phyloP scores from a whole-genome alignment of 495 filamentous ascomycete genomes.

The Penicillium subrubescens region DNA sequence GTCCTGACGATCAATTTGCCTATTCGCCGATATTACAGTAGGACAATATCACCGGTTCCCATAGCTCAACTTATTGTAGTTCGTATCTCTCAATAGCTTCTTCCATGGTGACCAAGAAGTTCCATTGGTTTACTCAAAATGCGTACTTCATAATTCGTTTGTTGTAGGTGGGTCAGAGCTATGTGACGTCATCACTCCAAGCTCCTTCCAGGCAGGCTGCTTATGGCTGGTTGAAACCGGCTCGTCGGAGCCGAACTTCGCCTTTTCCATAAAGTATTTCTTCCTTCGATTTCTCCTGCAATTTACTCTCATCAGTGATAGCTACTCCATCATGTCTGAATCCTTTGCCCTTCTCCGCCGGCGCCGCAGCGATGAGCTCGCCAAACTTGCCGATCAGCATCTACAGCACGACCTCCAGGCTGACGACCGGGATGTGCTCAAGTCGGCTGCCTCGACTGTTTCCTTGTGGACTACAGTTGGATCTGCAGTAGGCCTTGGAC shows the following conservation, averaged over 20 bases:
- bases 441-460: constrained; percentile 53
- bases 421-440: constrained; percentile 60
- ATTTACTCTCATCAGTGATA: not conserved
- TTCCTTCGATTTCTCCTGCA: not conserved
- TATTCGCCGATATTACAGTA: not conserved
- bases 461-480: constrained; percentile 58
- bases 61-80: no score
- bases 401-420: constrained; percentile 61
- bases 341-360: constrained; percentile 60
- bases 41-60: no score
- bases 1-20: not conserved
- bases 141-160: not conserved
- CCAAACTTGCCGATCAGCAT: constrained; percentile 62
- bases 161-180: not conserved
- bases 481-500: constrained; percentile 58
- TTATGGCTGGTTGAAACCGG: not conserved
- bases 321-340: constrained; percentile 37
- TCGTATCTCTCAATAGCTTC: not conserved
- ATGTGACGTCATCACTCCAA: constrained; percentile 9
- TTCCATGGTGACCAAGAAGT: not conserved
- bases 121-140: not conserved
- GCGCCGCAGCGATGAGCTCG: constrained; percentile 54
- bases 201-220: not conserved
- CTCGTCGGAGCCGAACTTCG: not conserved
- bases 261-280: not conserved